Conservation (phyloP, 768 basidiomycete species). For the Collybia sp. region DNA sequence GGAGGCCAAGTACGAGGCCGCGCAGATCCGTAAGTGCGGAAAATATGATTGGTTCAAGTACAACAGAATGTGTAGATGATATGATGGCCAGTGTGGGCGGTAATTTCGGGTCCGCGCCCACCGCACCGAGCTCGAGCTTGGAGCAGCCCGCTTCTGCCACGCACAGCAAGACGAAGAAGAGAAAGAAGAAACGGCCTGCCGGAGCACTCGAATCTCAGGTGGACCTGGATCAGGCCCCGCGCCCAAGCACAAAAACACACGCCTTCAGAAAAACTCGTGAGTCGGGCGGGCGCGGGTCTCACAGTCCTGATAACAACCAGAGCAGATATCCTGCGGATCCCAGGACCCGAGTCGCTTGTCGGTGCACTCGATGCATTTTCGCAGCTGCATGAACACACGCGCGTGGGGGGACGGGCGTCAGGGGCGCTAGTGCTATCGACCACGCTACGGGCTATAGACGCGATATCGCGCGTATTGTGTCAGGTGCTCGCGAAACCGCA, state of each 20-base stretch:
- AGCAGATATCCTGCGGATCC: conserved; percentile 1
- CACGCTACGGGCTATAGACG: conserved; percentile 23
- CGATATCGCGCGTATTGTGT: conserved; percentile 13
- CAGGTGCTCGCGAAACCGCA: conserved; percentile 4
- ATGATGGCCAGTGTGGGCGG: neutral
- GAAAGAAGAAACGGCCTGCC: conserved; percentile 12
- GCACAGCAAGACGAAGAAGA: conserved; percentile 10
- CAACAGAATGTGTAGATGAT: neutral
- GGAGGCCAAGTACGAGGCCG: conserved; percentile 32
- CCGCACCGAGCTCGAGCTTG: conserved; percentile 7
- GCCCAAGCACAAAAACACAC: no score
- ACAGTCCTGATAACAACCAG: no score
- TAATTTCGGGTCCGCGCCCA: conserved; percentile 10
- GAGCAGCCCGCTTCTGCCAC: conserved; percentile 5
- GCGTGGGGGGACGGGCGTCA: conserved; percentile 17
- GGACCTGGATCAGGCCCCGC: no score
- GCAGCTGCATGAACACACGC: conserved; percentile 19
- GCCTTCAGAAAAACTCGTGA: no score
- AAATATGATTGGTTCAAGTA: no score
- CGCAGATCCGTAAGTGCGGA: conserved; percentile 34
- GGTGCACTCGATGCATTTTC: conserved; percentile 23
- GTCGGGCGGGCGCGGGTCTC: no score
- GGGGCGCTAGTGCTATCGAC: conserved; percentile 20
- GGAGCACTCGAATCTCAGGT: neutral
- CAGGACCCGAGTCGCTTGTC: conserved; percentile 17